These are phyloP conservation scores for Cystobasidium slooffiae DNA, from an alignment of 1,284 basidiomycete species.

Conservation along the genomic window DNA sequence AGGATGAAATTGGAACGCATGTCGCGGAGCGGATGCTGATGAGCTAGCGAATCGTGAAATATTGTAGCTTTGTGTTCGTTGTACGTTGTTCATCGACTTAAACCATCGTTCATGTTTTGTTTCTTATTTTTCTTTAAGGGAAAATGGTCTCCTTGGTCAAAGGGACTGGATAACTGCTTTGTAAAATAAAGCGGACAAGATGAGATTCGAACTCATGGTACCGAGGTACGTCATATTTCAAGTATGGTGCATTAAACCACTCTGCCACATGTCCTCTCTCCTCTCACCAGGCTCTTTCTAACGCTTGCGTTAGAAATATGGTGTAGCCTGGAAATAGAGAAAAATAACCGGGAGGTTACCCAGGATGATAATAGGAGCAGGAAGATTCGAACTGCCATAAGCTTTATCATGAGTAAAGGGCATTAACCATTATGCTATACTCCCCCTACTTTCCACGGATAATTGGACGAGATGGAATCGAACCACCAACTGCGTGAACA, in stretches of 20 bases:
- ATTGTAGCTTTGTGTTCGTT: conserved; percentile 52
- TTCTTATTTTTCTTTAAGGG: too few species aligned
- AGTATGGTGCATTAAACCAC: conserved; percentile 48
- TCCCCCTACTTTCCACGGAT: too few species aligned
- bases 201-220: conserved; percentile 47
- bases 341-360: too few species aligned
- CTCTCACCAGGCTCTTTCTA: not conserved
- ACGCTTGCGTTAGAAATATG: too few species aligned
- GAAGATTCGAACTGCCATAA: conserved; percentile 8
- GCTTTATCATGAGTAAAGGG: conserved; percentile 19
- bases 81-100: conserved; percentile 47
- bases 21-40: too few species aligned
- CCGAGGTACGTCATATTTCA: conserved; percentile 50
- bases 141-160: too few species aligned
- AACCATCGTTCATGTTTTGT: conserved; percentile 32
- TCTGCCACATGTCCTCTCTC: conserved; percentile 47
- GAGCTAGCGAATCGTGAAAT: too few species aligned
- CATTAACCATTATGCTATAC: conserved; percentile 14
- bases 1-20: conserved; percentile 55
- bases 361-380: conserved; percentile 5
- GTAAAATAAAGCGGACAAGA: conserved; percentile 45
- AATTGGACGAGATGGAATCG: conserved; percentile 38
- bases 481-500: conserved; percentile 22
- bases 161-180: too few species aligned
- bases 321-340: too few species aligned